phyloP scores from a whole-genome alignment of 169 alveolate species.

The Eimeria falciformis region DNA sequence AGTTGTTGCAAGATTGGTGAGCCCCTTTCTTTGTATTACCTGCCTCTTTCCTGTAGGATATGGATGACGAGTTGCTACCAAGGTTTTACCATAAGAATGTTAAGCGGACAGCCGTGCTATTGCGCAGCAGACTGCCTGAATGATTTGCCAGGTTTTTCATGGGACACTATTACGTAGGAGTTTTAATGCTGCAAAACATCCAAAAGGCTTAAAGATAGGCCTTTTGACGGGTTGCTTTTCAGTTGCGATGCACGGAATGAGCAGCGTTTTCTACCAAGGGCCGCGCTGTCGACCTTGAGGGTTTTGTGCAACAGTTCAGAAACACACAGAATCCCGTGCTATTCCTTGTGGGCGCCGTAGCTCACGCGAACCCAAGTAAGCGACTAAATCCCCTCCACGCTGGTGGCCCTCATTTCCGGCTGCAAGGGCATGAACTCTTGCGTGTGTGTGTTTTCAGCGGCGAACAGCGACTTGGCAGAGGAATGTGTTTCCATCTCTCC shows the following conservation, averaged over 20 bases:
- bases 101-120: no score
- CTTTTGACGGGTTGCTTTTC: no score
- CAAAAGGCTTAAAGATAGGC: no score
- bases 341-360: slow-evolving; percentile 88
- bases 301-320: slow-evolving; percentile 64
- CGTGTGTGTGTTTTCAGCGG: slow-evolving; percentile 30
- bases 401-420: not conserved
- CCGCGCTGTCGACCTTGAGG: slow-evolving; percentile 59
- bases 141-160: no score
- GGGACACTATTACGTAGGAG: no score
- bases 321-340: slow-evolving; percentile 77
- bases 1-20: slow-evolving; percentile 61
- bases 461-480: slow-evolving; percentile 78
- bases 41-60: no score
- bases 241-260: no score
- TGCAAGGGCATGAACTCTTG: not conserved
- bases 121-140: no score
- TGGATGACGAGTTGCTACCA: no score
- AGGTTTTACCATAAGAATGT: no score
- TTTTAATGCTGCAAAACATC: no score
- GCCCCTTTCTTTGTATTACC: not conserved
- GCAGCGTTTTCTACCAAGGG: slow-evolving; percentile 66
- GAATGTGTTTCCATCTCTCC: slow-evolving; percentile 85
- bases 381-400: not conserved
- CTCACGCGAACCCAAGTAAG: slow-evolving; percentile 85